Conservation (phyloP, 2,329 filamentous ascomycete genomes). For the Clarireedia sp. region DNA sequence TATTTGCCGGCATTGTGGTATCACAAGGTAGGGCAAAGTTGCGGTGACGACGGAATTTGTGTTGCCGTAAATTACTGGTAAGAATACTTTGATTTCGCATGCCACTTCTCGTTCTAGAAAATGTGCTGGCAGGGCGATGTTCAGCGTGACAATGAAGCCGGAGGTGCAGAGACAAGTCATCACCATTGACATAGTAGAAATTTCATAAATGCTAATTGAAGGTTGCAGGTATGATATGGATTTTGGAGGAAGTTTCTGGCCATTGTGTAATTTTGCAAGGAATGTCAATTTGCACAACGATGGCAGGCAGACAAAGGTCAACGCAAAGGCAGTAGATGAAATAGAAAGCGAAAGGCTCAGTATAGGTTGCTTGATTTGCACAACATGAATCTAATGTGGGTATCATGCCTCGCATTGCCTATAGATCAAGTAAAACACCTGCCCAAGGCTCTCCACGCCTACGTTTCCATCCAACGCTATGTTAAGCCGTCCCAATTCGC, state of each 20-base stretch:
- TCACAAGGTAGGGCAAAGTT: slow-evolving; percentile 72
- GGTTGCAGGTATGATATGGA: slow-evolving; percentile 67
- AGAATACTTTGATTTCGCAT: slow-evolving; percentile 16
- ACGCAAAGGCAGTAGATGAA: background rate
- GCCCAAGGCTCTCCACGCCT: background rate
- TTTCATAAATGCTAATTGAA: background rate
- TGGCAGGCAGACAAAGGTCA: background rate
- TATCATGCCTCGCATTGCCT: background rate
- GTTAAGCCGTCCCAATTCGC: background rate
- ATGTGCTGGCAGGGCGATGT: no score
- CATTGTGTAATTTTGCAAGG: slow-evolving; percentile 30
- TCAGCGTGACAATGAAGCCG: no score
- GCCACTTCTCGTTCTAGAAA: no score
- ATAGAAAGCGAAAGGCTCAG: background rate
- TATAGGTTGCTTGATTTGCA: no score
- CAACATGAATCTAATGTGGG: background rate
- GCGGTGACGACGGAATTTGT: slow-evolving; percentile 60
- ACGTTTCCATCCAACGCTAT: slow-evolving; percentile 1
- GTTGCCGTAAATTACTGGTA: slow-evolving; percentile 79
- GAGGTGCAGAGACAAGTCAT: background rate
- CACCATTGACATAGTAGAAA: no score
- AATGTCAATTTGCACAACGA: slow-evolving; percentile 13
- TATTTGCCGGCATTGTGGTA: slow-evolving; percentile 81
- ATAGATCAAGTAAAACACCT: no score
- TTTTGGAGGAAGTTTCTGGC: slow-evolving; percentile 61